Evolutionary conservation across 345 rosid species (phyloP), one percentile per base, ranked within the genome.

Genomic region (Eucalyptus polyanthemos): DNA sequence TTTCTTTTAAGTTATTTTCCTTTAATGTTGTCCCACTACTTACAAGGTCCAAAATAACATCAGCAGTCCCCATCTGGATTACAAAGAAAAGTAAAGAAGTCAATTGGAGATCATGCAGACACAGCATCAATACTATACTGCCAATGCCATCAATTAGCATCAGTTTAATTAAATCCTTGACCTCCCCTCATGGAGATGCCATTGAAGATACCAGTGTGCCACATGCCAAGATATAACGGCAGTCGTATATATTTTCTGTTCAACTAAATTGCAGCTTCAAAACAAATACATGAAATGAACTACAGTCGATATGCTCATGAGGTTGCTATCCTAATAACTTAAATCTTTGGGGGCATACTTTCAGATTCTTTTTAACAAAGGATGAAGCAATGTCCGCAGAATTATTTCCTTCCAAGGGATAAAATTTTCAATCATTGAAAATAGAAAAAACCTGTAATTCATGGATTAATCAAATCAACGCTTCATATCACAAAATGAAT

Each of bases 1-100:
- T 95, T 92, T 97, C 99, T 95, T 97, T 98, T 93, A 98, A 92
- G 91, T 98, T 98, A 94, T 98, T 98, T 89, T 97, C 99, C 89
- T 91, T 94, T 80, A 97, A 92, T 89, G 99, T 97, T 89, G 96
- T 98, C 87, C 99, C 99, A 92, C 99, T 98, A 92, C 99, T 96
- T 89, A 98, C 99, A 90, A 97, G 99, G 91, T 98, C 99, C 96
- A 98, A 92, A 90, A 97, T 98, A 86, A 98, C 99, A 95, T 98
- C 99, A 91, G 98, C 99, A 91, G 95, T 97, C 80, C 99, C 99
- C 99, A 97, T 98, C 99, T 98, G 92, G 83, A 76, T 76, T 24
- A 89, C 76, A 76, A 88, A 88, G 60, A 53, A 42, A 76, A 80
- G 45, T 13, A 16, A 67, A 50, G 40, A 49, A 89, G 13, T 80